Evolutionary conservation across 192 early-diverging fungal genomes (phyloP).

Genomic region (Coemansia sp.): DNA sequence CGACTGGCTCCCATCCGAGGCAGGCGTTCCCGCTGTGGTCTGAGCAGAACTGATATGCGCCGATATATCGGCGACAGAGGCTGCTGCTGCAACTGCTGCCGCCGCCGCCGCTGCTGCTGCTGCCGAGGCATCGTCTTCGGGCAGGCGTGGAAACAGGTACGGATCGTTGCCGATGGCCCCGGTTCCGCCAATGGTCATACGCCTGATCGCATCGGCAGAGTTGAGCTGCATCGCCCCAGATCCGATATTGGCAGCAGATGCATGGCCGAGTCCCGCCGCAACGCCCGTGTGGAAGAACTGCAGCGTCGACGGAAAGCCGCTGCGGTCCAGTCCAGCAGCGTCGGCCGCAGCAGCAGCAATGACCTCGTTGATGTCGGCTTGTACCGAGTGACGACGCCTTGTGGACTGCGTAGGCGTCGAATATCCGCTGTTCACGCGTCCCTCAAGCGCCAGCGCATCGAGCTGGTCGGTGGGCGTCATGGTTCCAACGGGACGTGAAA

Average conservation of each 20-base stretch:
- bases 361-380: constrained; percentile 44
- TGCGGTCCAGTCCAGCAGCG: constrained; percentile 39
- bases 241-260: neutral
- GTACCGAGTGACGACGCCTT: constrained; percentile 48
- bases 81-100: constrained; percentile 20
- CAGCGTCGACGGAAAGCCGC: constrained; percentile 32
- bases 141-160: constrained; percentile 47
- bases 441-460: constrained; percentile 49
- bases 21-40: constrained; percentile 6
- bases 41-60: constrained; percentile 21
- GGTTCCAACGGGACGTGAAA: constrained; percentile 28
- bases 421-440: constrained; percentile 34
- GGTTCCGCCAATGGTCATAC: constrained; percentile 43
- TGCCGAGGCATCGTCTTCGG: constrained; percentile 32
- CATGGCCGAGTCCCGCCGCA: constrained; percentile 23
- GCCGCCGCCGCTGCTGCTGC: constrained; percentile 24
- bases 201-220: constrained; percentile 34
- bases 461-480: constrained; percentile 50
- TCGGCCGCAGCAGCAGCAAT: constrained; percentile 33
- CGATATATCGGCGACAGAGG: constrained; percentile 18
- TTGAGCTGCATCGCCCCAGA: constrained; percentile 21
- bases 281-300: constrained; percentile 24
- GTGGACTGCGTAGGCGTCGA: constrained; percentile 44
- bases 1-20: neutral
- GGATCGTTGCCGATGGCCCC: constrained; percentile 25